Base-by-base conservation (phyloP, 768 basidiomycete species). In the Tephrocybe rancida region DNA sequence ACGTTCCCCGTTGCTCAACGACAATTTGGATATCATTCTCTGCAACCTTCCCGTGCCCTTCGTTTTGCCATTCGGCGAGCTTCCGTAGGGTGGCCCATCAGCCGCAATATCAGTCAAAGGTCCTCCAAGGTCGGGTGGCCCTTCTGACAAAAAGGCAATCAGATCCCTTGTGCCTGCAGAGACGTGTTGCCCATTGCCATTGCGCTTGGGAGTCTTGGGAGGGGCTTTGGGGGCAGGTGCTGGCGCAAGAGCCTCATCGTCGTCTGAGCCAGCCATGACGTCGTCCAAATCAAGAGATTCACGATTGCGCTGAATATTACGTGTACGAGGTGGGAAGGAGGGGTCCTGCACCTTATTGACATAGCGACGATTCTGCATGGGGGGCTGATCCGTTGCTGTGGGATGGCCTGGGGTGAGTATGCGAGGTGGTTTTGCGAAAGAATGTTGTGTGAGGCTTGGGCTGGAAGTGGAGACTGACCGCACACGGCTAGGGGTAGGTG, bases 1-100 rank as follows among this genome's bases (percentile, higher is more conserved):
- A 59, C 74, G 76, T 25, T 79, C 79, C 25, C 64, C 67, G 48
- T 65, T 70, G 24, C 79, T 78, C 57, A 83, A 72, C 32, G 82
- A 86, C 24, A 93, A 73, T 61, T 84, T 87, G 18, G 90, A 92
- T 61, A 95, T 88, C 85, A 95, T 92, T 57, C 85, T 82, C 68
- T 88, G 87, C 55, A 94, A 71, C 22, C 90, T 80, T 44, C 83
- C 83, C 50, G 77, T 77, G 44, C 71, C 70, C 68, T 84, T 84
- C 22, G 77, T 74, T 52, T 81, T 80, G 6, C 68, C 65, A 49
- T 73, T 74, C 22, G 79, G 78, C 43, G 73, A 66, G 18, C 18
- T 52, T 8, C 58, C 56, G 44, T 43, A 44, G 11, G 73, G 64
- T 14, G 59, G 56, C 25, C 61, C 52, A 39, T 69, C 72, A 19